A percentile compares a stretch with the other conserved stretches of the same genome.
Conservation (phyloP, 768 basidiomycete genomes). For the Jaapia argillacea region DNA sequence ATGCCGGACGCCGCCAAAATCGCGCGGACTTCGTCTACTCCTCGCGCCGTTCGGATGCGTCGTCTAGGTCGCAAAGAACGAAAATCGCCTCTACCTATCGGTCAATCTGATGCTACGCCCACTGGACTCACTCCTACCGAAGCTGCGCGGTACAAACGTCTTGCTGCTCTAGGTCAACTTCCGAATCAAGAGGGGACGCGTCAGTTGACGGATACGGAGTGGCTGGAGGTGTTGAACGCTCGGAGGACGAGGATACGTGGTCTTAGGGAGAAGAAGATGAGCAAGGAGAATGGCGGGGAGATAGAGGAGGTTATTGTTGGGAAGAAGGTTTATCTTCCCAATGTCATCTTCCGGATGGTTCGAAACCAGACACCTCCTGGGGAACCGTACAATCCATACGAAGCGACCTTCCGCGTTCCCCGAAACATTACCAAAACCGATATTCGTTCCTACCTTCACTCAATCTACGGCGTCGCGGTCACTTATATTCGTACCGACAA, state of each 20-base stretch:
- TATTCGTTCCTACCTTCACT: constrained; percentile 72
- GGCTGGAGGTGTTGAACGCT: constrained; percentile 45
- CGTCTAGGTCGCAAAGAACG: constrained; percentile 45
- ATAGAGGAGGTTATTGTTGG: constrained; percentile 56
- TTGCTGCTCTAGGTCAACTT: constrained; percentile 42
- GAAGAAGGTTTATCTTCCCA: constrained; percentile 82
- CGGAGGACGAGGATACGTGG: constrained; percentile 63
- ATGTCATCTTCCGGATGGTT: constrained; percentile 73
- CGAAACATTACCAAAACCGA: constrained; percentile 87
- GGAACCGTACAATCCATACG: constrained; percentile 85
- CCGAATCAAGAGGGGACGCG: constrained; percentile 16
- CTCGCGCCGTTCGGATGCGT: constrained; percentile 63
- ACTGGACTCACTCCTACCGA: constrained; percentile 61
- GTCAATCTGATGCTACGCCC: constrained; percentile 17
- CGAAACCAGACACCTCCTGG: constrained; percentile 72
- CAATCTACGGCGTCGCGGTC: constrained; percentile 81
- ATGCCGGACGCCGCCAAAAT: constrained; percentile 27
- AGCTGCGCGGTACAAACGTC: constrained; percentile 48
- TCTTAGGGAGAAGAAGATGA: constrained; percentile 23
- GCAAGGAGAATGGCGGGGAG: constrained; percentile 27
- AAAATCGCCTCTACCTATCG: neutral
- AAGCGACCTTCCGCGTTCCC: constrained; percentile 92
- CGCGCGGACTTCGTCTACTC: constrained; percentile 63
- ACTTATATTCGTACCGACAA: constrained; percentile 97
- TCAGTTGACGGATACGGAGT: constrained; percentile 40